A percentile compares a stretch with the other conserved stretches of the same genome.
These are phyloP conservation scores for Isatis lusitanica DNA, from an alignment of 441 rosid genomes.

Conservation along the genomic window DNA sequence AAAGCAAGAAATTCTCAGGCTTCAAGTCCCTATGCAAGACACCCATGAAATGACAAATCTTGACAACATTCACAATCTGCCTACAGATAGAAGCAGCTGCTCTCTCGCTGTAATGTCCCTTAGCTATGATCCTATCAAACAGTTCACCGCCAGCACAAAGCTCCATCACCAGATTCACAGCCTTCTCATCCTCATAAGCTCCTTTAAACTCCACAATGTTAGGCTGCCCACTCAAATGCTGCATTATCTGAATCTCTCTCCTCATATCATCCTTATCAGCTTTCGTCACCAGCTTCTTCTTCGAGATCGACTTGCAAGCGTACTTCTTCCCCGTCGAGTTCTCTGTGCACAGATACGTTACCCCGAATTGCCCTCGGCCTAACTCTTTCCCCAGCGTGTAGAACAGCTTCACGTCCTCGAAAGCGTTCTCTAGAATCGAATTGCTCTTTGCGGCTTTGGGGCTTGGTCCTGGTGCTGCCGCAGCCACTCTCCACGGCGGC, in stretches of 20 bases:
- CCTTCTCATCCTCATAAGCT: slow-evolving; percentile 55
- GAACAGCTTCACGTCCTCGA: slow-evolving; percentile 52
- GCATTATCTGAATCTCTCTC: slow-evolving; percentile 66
- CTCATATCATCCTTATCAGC: slow-evolving; percentile 55
- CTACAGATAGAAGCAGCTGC: slow-evolving; percentile 58
- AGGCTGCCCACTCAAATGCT: slow-evolving; percentile 64
- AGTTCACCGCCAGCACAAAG: slow-evolving; percentile 63
- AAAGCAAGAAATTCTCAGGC: slow-evolving; percentile 62
- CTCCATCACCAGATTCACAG: slow-evolving; percentile 60
- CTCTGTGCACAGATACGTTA: slow-evolving; percentile 61
- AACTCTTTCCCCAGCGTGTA: slow-evolving; percentile 53
- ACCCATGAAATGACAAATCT: slow-evolving; percentile 59
- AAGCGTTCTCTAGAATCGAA: slow-evolving; percentile 70
- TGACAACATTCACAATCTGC: slow-evolving; percentile 55
- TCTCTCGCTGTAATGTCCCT: slow-evolving; percentile 53
- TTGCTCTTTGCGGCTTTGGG: slow-evolving; percentile 40
- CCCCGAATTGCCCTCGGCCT: slow-evolving; percentile 68
- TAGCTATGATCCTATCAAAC: slow-evolving; percentile 56
- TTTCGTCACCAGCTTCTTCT: slow-evolving; percentile 54
- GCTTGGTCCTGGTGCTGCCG: slow-evolving; percentile 29
- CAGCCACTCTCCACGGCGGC: slow-evolving; percentile 40
- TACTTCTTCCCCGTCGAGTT: slow-evolving; percentile 49
- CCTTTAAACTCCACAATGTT: slow-evolving; percentile 60
- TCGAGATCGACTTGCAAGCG: slow-evolving; percentile 61
- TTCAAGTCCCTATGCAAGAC: slow-evolving; percentile 61